phyloP scores from a whole-genome alignment of 495 filamentous ascomycete species.

The Aspergillus diversus region DNA sequence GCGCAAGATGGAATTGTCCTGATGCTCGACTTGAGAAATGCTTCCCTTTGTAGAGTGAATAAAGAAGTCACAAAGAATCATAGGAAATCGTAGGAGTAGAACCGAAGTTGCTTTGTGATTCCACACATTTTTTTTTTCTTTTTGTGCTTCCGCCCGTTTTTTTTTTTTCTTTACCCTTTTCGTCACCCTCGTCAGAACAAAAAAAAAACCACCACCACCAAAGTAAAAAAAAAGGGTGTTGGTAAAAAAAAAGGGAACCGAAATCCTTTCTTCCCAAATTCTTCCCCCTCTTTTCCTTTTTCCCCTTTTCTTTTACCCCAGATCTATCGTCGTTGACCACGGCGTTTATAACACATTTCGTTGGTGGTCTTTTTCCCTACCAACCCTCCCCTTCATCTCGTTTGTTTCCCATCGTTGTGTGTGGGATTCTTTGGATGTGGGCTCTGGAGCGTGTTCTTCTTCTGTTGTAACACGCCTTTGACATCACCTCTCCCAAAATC shows the following conservation, averaged over 20 bases:
- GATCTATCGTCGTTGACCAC: slow-evolving; percentile 31
- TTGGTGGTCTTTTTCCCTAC: slow-evolving; percentile 26
- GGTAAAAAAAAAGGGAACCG: slow-evolving; percentile 24
- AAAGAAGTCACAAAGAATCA: neutral
- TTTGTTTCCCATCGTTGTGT: slow-evolving; percentile 23
- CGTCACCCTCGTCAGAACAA: slow-evolving; percentile 17
- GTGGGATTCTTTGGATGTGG: slow-evolving; percentile 33
- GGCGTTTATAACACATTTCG: slow-evolving; percentile 23
- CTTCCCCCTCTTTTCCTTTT: slow-evolving; percentile 17
- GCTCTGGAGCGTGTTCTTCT: slow-evolving; percentile 26
- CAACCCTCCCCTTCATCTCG: slow-evolving; percentile 14
- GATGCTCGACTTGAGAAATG: neutral
- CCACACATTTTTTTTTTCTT: slow-evolving; percentile 8
- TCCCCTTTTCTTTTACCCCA: slow-evolving; percentile 22
- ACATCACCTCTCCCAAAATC: slow-evolving; percentile 17
- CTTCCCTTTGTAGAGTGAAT: neutral
- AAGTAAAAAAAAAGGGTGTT: slow-evolving; percentile 19
- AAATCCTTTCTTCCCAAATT: slow-evolving; percentile 24
- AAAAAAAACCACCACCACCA: slow-evolving; percentile 22
- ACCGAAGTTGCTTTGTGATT: neutral
- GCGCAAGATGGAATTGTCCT: neutral
- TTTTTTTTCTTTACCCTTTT: slow-evolving; percentile 12
- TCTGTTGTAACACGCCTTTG: slow-evolving; percentile 26
- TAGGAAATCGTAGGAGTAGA: neutral
- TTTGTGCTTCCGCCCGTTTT: slow-evolving; percentile 4